A percentile compares a stretch with the other conserved stretches of the same genome.
Evolutionary conservation across 257 asterid genomes (phyloP).

Genomic region (Solanum dulcamara): DNA sequence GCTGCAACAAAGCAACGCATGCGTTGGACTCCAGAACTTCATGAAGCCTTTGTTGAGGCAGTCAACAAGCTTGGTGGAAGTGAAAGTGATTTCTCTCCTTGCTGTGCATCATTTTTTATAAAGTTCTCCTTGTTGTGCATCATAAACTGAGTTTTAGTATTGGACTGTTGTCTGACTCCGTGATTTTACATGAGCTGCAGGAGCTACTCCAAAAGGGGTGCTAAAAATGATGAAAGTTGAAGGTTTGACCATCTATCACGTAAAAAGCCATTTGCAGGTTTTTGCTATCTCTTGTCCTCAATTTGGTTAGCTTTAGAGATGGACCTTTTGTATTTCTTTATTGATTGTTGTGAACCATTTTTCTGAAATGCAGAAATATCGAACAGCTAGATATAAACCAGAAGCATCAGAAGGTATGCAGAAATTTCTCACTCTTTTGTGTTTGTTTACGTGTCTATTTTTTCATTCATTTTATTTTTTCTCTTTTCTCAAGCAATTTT

Average conservation of each 20-base stretch:
- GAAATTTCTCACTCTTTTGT: neutral
- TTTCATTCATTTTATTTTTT: neutral
- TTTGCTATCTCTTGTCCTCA: neutral
- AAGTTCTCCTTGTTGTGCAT: neutral
- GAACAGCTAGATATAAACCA: slow-evolving; percentile 83
- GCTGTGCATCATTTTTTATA: neutral
- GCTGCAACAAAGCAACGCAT: slow-evolving; percentile 70
- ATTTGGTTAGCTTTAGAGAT: neutral
- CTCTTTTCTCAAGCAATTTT: neutral
- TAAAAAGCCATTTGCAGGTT: slow-evolving; percentile 89
- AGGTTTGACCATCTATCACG: slow-evolving; percentile 76
- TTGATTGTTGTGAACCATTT: neutral
- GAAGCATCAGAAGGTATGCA: slow-evolving; percentile 69
- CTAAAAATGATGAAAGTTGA: slow-evolving; percentile 76
- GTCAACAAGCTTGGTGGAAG: slow-evolving; percentile 92
- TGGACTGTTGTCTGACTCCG: neutral
- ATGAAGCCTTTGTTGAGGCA: slow-evolving; percentile 81
- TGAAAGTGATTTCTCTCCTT: slow-evolving; percentile 44
- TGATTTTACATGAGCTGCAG: slow-evolving; percentile 18
- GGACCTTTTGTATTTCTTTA: slow-evolving; percentile 5
- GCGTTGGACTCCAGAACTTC: slow-evolving; percentile 95
- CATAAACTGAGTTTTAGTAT: neutral
- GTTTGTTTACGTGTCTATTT: neutral
- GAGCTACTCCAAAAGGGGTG: slow-evolving; percentile 93
- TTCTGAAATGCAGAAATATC: slow-evolving; percentile 64